Conservation (phyloP, 2,329 filamentous ascomycete genomes). For the Xylariaceae sp. region DNA sequence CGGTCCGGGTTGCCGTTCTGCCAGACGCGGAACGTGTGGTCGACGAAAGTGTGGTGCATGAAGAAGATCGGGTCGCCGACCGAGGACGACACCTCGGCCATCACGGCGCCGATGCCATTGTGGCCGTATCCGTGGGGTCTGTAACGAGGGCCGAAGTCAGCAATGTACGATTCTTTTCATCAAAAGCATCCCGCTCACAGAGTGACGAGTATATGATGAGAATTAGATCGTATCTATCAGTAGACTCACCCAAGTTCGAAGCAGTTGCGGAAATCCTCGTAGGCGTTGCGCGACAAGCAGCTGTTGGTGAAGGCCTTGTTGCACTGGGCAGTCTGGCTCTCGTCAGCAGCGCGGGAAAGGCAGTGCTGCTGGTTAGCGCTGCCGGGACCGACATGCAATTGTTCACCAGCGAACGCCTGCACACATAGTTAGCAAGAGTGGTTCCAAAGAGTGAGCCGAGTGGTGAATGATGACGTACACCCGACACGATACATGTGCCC, state of each 20-base stretch:
- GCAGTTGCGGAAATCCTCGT: slow-evolving; percentile 30
- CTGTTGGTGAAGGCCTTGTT: slow-evolving; percentile 29
- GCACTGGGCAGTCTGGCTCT: slow-evolving; percentile 28
- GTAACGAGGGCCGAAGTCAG: slow-evolving; percentile 16
- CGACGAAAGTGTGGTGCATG: slow-evolving; percentile 33
- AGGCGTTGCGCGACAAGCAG: slow-evolving; percentile 28
- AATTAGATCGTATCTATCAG: background rate
- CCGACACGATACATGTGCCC: slow-evolving; percentile 30
- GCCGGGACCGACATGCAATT: slow-evolving; percentile 31
- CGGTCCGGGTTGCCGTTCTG: slow-evolving; percentile 28
- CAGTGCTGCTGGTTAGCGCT: slow-evolving; percentile 26
- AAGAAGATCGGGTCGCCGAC: slow-evolving; percentile 33
- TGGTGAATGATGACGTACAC: slow-evolving; percentile 27
- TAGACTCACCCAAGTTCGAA: slow-evolving; percentile 31
- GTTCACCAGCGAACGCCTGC: slow-evolving; percentile 26
- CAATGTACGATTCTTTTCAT: too few species aligned
- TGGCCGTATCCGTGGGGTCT: slow-evolving; percentile 34
- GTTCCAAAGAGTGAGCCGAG: too few species aligned
- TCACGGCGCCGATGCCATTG: slow-evolving; percentile 33
- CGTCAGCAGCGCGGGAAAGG: slow-evolving; percentile 31
- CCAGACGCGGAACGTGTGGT: slow-evolving; percentile 32
- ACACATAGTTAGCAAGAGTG: background rate
- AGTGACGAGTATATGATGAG: background rate
- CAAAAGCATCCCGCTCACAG: too few species aligned
- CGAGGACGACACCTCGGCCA: slow-evolving; percentile 31